Conservation (phyloP, 2,329 filamentous ascomycete genomes). For the Neopestalotiopsis sp. region DNA sequence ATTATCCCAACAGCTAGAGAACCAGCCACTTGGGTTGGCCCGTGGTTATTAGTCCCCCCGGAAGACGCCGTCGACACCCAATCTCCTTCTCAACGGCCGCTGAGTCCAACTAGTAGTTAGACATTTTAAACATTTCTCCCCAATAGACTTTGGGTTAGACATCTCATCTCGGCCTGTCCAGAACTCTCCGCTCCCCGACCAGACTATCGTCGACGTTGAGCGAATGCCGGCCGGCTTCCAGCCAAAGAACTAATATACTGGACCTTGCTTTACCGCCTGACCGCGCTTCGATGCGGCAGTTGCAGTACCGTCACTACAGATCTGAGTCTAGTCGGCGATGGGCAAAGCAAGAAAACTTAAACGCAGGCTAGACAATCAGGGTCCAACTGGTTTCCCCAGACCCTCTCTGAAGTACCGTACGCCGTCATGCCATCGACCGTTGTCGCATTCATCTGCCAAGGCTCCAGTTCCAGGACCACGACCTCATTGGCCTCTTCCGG, state of each 20-base stretch:
- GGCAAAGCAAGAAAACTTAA: neutral
- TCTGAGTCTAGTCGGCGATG: neutral
- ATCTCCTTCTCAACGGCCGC: neutral
- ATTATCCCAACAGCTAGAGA: no score
- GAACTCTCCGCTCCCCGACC: neutral
- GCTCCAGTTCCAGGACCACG: constrained; percentile 49
- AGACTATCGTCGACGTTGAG: neutral
- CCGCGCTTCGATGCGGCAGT: constrained; percentile 1
- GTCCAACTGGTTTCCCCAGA: constrained; percentile 36
- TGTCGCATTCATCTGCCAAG: constrained; percentile 25
- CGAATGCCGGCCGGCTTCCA: neutral
- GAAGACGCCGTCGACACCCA: neutral
- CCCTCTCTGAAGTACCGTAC: constrained; percentile 29
- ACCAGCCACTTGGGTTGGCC: neutral
- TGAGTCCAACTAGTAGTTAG: neutral
- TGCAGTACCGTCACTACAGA: neutral
- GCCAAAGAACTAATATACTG: neutral
- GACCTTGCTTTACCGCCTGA: neutral
- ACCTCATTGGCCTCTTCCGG: constrained; percentile 42
- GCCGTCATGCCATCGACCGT: constrained; percentile 23
- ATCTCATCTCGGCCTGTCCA: constrained; percentile 1
- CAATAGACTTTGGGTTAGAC: neutral
- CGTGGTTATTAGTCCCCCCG: neutral
- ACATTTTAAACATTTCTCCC: neutral
- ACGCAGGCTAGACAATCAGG: constrained; percentile 26